phyloP scores from a whole-genome alignment of 2,329 filamentous ascomycete species.

The Phialophora verrucosa region DNA sequence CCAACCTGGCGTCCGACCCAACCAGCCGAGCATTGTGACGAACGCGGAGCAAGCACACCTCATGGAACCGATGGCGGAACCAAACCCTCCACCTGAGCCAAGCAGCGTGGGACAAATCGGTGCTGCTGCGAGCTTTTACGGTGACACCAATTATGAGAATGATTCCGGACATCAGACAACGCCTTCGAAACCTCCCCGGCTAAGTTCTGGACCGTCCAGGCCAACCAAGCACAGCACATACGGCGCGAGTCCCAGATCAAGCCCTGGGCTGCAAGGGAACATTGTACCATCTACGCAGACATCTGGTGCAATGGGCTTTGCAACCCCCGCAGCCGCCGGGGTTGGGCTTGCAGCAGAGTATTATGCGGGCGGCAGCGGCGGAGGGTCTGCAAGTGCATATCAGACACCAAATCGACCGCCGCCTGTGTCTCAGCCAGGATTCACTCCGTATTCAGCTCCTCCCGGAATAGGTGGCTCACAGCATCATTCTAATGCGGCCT shows the following conservation, averaged over 20 bases:
- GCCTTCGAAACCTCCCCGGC: conserved; percentile 45
- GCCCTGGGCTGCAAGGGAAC: conserved; percentile 26
- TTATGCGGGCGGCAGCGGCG: conserved; percentile 22
- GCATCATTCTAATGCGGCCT: conserved; percentile 41
- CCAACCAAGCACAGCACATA: conserved; percentile 36
- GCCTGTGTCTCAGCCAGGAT: conserved; percentile 35
- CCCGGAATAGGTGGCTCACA: conserved; percentile 19
- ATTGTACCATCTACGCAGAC: not conserved
- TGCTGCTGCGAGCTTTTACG: conserved; percentile 65
- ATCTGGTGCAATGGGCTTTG: not conserved
- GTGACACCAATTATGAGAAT: conserved; percentile 38
- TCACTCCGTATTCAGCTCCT: conserved; percentile 37
- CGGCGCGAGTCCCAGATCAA: conserved; percentile 40
- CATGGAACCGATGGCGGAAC: conserved; percentile 56
- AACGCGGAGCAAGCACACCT: conserved; percentile 62
- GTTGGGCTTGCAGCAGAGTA: conserved; percentile 32
- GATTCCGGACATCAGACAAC: conserved; percentile 34
- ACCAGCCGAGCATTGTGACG: conserved; percentile 59
- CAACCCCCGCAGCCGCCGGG: conserved; percentile 10
- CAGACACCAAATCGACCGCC: conserved; percentile 32
- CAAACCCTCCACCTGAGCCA: conserved; percentile 64
- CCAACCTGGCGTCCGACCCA: conserved; percentile 65
- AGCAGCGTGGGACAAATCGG: conserved; percentile 57
- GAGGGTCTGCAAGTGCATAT: conserved; percentile 10
- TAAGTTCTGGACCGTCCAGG: conserved; percentile 14